Percentiles rank a stretch among this genome's conserved stretches.
These are phyloP conservation scores for Scenedesmus sp. DNA, from an alignment of 163 green algal genomes.

Conservation along the genomic window DNA sequence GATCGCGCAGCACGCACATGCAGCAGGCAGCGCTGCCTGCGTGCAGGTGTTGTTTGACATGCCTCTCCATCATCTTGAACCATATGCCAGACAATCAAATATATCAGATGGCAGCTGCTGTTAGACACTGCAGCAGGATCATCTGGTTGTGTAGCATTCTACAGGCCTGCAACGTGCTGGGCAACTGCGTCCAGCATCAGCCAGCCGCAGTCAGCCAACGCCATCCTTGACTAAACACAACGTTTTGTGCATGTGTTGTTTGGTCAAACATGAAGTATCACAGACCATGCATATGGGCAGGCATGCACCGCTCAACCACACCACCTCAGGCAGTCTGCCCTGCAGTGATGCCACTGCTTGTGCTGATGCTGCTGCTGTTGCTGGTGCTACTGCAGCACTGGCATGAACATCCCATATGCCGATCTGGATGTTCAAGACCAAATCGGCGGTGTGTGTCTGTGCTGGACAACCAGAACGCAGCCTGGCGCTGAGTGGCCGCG, in stretches of 20 bases:
- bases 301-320: too few relatives aligned
- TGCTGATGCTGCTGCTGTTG: not conserved
- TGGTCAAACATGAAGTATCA: too few relatives aligned
- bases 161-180: too few relatives aligned
- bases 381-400: not conserved
- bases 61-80: not conserved
- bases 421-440: constrained; percentile 73
- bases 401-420: constrained; percentile 65
- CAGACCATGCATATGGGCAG: not conserved
- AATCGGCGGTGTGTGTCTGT: constrained; percentile 58
- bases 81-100: not conserved
- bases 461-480: not conserved
- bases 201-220: not conserved
- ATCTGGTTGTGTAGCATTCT: not conserved
- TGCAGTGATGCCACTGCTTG: not conserved
- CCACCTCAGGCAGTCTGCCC: too few relatives aligned
- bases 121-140: too few relatives aligned
- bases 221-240: not conserved
- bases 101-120: not conserved
- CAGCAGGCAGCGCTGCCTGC: not conserved
- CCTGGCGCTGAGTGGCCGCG: too few relatives aligned
- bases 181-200: too few relatives aligned
- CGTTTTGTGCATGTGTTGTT: too few relatives aligned
- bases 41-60: not conserved
- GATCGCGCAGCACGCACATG: not conserved